Evolutionary conservation across 139 green algal genomes (phyloP).

Genomic region (Nannochloris sp.): DNA sequence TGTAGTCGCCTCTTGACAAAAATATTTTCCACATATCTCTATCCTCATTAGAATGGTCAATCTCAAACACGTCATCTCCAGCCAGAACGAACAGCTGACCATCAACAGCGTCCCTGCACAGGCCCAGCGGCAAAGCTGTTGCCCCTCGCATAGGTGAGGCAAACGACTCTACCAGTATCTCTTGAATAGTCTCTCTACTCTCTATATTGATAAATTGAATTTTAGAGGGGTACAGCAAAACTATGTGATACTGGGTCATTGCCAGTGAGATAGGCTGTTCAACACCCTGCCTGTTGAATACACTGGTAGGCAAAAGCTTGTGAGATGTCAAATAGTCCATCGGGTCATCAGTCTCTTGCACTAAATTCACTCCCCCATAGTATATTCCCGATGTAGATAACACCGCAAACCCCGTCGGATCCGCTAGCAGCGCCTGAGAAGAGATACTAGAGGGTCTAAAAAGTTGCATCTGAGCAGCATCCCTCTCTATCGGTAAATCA

Average conservation of each 20-base stretch:
- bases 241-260: slow-evolving; percentile 64
- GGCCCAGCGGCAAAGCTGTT: slow-evolving; percentile 20
- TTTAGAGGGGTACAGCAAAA: slow-evolving; percentile 54
- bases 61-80: slow-evolving; percentile 36
- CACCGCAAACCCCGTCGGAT: slow-evolving; percentile 27
- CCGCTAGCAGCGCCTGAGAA: slow-evolving; percentile 1
- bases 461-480: slow-evolving; percentile 23
- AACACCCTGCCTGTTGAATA: slow-evolving; percentile 1
- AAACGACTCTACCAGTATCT: slow-evolving; percentile 39
- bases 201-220: slow-evolving; percentile 56
- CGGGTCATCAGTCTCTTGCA: slow-evolving; percentile 1
- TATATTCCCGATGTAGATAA: slow-evolving; percentile 36
- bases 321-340: slow-evolving; percentile 20
- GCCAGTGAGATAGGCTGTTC: slow-evolving; percentile 41
- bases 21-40: slow-evolving; percentile 78
- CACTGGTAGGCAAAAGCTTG: slow-evolving; percentile 15
- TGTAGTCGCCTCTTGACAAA: slow-evolving; percentile 51
- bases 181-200: slow-evolving; percentile 48
- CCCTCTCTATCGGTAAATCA: slow-evolving; percentile 19
- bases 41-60: slow-evolving; percentile 45
- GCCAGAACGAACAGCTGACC: slow-evolving; percentile 17
- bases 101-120: slow-evolving; percentile 12
- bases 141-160: slow-evolving; percentile 14
- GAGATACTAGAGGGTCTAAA: not conserved
- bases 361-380: slow-evolving; percentile 22